Base-by-base conservation (phyloP, 345 rosid species). In the Noccaea caerulescens region DNA sequence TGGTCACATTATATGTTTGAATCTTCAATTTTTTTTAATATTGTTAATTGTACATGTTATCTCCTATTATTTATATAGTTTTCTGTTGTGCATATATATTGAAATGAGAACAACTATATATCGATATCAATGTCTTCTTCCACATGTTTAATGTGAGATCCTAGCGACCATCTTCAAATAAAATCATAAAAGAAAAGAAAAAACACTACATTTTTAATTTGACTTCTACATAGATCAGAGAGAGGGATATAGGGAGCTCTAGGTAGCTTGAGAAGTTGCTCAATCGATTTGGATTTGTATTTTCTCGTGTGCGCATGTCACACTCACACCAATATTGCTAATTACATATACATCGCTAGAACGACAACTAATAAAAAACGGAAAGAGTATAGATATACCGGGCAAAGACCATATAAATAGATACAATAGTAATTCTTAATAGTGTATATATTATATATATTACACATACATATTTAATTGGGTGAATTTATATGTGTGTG, bases 111-210 rank as follows among this genome's bases (percentile, higher is more conserved):
- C 45, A 6, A 33, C 60, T 32, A 50, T 64, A 43, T 54, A 41
- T 66, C 16, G 47, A 42, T 39, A 39, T 64, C 43, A 9, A 63
- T 49, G 63, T 60, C 73, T 74, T 67, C 18, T 34, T 59, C 78
- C 68, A 67, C 73, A 67, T 74, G 63, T 59, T 52, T 59, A 59
- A 74, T 60, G 78, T 67, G 78, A 33, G 25, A 36, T 58, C 20
- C 4, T 59, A 9, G 14, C 38, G 41, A 74, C 6, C 43, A 43
- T 43, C 20, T 65, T 49, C 36, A 1, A 33, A 56, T 36, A 32
- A 12, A 50, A 27, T 27, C 30, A 20, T 20, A 20, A 20, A 20
- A 59, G 10, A 14, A 32, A 41, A 6, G n/a, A 42, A 42, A 39
- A 44, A 58, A 20, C 2, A 13, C 23, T 8, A 10, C 16, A 66